phyloP scores from a whole-genome alignment of 2,329 filamentous ascomycete genomes.

The Cucurbitaria berberidis region DNA sequence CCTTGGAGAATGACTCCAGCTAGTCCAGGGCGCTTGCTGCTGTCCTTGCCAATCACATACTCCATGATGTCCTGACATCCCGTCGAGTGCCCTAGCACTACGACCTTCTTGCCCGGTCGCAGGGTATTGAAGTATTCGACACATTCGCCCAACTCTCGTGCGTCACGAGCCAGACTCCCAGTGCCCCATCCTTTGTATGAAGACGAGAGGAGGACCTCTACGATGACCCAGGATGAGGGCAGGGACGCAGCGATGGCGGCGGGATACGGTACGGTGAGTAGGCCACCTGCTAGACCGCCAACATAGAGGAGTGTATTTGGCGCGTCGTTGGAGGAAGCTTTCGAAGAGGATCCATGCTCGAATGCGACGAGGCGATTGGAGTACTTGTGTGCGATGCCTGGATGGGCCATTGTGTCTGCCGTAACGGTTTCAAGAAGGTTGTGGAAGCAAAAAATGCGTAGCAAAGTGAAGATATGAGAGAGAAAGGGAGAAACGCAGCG shows the following conservation, averaged over 20 bases:
- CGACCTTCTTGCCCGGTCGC: slow-evolving; percentile 59
- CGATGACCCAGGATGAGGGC: slow-evolving; percentile 59
- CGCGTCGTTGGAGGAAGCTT: slow-evolving; percentile 22
- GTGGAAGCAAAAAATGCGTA: neutral
- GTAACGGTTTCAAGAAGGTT: no score
- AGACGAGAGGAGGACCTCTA: slow-evolving; percentile 59
- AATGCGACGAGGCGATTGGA: slow-evolving; percentile 53
- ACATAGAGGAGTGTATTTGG: slow-evolving; percentile 70
- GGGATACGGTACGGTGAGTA: slow-evolving; percentile 68
- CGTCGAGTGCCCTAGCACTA: slow-evolving; percentile 73
- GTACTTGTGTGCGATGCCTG: slow-evolving; percentile 53
- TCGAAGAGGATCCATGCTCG: slow-evolving; percentile 48
- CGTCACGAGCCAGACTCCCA: slow-evolving; percentile 60
- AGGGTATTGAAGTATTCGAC: slow-evolving; percentile 57
- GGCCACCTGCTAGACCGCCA: slow-evolving; percentile 73
- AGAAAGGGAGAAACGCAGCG: no score
- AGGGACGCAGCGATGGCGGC: slow-evolving; percentile 57
- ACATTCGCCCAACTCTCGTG: slow-evolving; percentile 59
- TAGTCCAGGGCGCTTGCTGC: slow-evolving; percentile 57
- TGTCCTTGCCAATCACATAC: slow-evolving; percentile 57
- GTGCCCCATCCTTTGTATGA: slow-evolving; percentile 63
- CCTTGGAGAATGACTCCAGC: slow-evolving; percentile 83
- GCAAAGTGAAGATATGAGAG: no score
- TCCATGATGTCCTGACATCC: slow-evolving; percentile 72
- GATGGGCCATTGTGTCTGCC: slow-evolving; percentile 37